Conservation (phyloP, 2,329 filamentous ascomycete species). For the Pseudopithomyces maydicus region DNA sequence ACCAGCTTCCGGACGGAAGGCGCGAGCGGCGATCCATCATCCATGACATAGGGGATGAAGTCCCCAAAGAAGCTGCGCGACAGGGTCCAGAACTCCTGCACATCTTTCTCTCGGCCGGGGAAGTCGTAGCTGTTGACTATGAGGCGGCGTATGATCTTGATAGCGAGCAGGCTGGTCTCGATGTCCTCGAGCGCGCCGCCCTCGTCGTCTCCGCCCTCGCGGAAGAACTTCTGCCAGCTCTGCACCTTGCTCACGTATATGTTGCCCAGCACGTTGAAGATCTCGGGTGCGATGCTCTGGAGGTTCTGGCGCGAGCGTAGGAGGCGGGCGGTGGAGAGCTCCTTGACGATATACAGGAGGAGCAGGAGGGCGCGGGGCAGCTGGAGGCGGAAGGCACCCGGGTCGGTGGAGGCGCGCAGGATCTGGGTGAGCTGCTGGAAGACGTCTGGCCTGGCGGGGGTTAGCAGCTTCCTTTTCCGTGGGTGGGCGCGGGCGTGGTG, state of each 20-base stretch:
- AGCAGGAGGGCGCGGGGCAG: conserved; percentile 76
- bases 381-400: conserved; percentile 65
- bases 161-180: conserved; percentile 75
- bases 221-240: conserved; percentile 69
- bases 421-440: conserved; percentile 54
- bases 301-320: conserved; percentile 75
- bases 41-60: conserved; percentile 68
- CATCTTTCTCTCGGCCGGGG: conserved; percentile 77
- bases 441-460: conserved; percentile 39
- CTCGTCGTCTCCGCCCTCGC: conserved; percentile 62
- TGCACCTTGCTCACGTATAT: conserved; percentile 79
- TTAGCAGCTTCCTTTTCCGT: conserved; percentile 15
- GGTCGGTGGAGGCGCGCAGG: conserved; percentile 61
- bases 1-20: conserved; percentile 64
- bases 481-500: too few relatives aligned
- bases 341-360: conserved; percentile 86
- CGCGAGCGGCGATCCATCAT: conserved; percentile 58
- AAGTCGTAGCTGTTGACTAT: conserved; percentile 82
- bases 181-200: conserved; percentile 66
- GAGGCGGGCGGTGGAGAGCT: conserved; percentile 80
- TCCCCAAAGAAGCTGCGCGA: conserved; percentile 77
- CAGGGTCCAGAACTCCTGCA: conserved; percentile 79
- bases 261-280: conserved; percentile 77
- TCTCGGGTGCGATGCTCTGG: conserved; percentile 78
- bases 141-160: conserved; percentile 81